Evolutionary conservation across 108 stramenopile species (phyloP).

Genomic region (Chaetoceros tenuissimus): DNA sequence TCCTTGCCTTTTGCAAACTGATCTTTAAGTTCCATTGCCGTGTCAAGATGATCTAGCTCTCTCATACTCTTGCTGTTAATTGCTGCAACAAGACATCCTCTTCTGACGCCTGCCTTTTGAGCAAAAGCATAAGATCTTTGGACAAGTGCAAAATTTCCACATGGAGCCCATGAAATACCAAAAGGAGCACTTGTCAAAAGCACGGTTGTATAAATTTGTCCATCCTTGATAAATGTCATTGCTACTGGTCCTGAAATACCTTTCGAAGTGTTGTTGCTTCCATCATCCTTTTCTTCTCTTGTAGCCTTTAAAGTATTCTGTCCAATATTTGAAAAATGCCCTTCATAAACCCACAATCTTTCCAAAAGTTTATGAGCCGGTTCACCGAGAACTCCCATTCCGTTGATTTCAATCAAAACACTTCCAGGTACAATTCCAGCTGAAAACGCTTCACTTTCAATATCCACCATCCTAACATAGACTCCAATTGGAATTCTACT

Average conservation of each 20-base stretch:
- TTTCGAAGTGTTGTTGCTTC: not conserved
- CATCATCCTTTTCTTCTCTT: not conserved
- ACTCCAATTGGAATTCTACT: constrained; percentile 57
- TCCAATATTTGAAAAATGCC: constrained; percentile 11
- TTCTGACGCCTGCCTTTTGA: constrained; percentile 33
- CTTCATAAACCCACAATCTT: constrained; percentile 77
- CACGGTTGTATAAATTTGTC: constrained; percentile 31
- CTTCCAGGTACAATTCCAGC: constrained; percentile 45
- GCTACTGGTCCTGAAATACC: constrained; percentile 17
- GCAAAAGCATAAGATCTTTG: constrained; percentile 28
- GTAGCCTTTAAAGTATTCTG: not conserved
- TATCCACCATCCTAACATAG: constrained; percentile 34
- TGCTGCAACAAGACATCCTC: constrained; percentile 46
- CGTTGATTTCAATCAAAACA: constrained; percentile 61
- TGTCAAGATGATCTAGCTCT: constrained; percentile 34
- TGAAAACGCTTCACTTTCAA: constrained; percentile 44
- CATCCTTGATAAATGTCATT: constrained; percentile 39
- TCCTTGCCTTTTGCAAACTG: constrained; percentile 14
- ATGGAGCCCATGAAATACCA: constrained; percentile 74
- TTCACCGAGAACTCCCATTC: constrained; percentile 60
- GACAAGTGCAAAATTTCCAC: constrained; percentile 72
- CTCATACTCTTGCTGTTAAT: constrained; percentile 21
- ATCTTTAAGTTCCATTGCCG: constrained; percentile 20
- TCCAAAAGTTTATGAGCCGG: constrained; percentile 57
- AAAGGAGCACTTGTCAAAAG: constrained; percentile 43